Conservation (phyloP, 176 grass and related monocot genomes). For the Pontederia crassipes region DNA sequence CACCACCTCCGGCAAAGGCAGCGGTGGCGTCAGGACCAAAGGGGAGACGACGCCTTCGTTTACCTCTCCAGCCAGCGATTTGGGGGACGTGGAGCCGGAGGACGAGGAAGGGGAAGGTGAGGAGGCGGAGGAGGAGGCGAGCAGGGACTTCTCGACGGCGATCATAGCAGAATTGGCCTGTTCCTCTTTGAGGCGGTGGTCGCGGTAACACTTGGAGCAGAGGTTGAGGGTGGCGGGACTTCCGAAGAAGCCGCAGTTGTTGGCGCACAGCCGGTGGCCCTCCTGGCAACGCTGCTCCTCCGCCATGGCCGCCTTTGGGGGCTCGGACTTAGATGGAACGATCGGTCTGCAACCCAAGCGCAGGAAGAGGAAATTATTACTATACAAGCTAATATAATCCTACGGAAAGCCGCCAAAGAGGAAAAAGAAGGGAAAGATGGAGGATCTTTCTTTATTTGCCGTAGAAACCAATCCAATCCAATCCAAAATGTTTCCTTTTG, state of each 20-base stretch:
- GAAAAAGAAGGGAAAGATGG: too few species aligned
- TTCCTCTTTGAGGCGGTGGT: constrained; percentile 5
- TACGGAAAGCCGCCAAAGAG: too few species aligned
- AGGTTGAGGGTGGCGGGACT: constrained; percentile 19
- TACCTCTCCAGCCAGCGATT: too few species aligned
- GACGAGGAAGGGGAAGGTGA: background rate
- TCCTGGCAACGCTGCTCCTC: constrained; percentile 16
- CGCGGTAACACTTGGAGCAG: constrained; percentile 41
- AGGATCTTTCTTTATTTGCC: too few species aligned
- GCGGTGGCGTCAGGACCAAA: too few species aligned
- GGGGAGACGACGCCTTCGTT: too few species aligned
- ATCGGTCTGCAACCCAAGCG: too few species aligned
- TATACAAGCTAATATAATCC: too few species aligned
- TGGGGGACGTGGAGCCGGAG: background rate
- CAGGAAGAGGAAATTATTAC: too few species aligned
- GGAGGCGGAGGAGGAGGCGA: background rate
- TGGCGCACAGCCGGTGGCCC: constrained; percentile 23
- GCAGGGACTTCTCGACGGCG: constrained; percentile 8
- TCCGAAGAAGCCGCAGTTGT: constrained; percentile 39
- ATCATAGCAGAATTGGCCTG: constrained; percentile 10
- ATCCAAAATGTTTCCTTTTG: too few species aligned
- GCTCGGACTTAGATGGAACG: too few species aligned
- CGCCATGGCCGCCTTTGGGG: background rate
- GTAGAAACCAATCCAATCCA: too few species aligned
- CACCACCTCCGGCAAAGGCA: background rate